Conservation (phyloP, 805 yeast genomes). For the Candida manassasensis region DNA sequence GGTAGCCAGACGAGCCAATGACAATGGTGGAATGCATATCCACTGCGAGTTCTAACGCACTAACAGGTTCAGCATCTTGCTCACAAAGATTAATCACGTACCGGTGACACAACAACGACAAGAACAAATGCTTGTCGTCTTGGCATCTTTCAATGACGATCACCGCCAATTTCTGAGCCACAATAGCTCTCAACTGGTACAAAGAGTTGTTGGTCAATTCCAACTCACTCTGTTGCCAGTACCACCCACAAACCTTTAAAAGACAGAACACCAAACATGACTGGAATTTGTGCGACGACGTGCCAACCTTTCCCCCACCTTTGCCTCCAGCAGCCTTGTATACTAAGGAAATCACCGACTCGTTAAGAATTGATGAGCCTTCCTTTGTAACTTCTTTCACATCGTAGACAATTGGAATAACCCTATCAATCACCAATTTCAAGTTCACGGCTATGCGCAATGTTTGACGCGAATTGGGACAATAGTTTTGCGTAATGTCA, state of each 20-base stretch:
- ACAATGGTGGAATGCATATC: slow-evolving; percentile 77
- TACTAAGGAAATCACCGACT: slow-evolving; percentile 54
- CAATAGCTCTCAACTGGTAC: slow-evolving; percentile 52
- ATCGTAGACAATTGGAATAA: slow-evolving; percentile 63
- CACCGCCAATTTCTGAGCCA: slow-evolving; percentile 75
- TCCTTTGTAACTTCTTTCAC: slow-evolving; percentile 46
- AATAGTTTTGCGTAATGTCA: slow-evolving; percentile 12
- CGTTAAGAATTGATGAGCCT: slow-evolving; percentile 56
- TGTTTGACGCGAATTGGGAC: slow-evolving; percentile 64
- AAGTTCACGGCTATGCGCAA: slow-evolving; percentile 68
- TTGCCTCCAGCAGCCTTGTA: slow-evolving; percentile 77
- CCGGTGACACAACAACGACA: slow-evolving; percentile 73
- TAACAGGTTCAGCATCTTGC: slow-evolving; percentile 57
- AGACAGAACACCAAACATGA: slow-evolving; percentile 67
- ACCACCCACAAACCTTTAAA: slow-evolving; percentile 78
- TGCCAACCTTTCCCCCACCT: slow-evolving; percentile 51
- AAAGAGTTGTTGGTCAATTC: slow-evolving; percentile 69
- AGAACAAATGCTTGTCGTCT: slow-evolving; percentile 59
- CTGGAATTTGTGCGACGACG: slow-evolving; percentile 58
- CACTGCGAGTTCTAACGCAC: slow-evolving; percentile 79
- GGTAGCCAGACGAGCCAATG: slow-evolving; percentile 78
- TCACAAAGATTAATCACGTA: slow-evolving; percentile 63
- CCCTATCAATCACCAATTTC: slow-evolving; percentile 65
- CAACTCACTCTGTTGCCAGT: slow-evolving; percentile 49
- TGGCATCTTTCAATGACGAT: slow-evolving; percentile 58